Conservation (phyloP, 345 rosid genomes). For the Capsella bursapastoris region DNA sequence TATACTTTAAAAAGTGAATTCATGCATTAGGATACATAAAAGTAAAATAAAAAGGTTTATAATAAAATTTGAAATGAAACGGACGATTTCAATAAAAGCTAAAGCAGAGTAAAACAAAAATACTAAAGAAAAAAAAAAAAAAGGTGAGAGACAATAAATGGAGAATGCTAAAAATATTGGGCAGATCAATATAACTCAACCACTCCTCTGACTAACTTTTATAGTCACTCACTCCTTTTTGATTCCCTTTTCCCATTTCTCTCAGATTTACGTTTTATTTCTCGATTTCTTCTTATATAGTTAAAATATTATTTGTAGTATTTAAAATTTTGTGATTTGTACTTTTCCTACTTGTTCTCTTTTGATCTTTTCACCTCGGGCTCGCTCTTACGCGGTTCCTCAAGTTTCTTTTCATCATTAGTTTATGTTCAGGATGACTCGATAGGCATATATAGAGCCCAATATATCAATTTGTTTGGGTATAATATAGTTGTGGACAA, state of each 20-base stretch:
- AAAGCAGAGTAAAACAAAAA: not conserved
- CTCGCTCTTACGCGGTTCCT: slow-evolving; percentile 39
- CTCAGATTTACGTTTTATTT: slow-evolving; percentile 29
- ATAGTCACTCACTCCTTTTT: slow-evolving; percentile 50
- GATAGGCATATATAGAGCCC: not conserved
- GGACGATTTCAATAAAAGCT: slow-evolving; percentile 28
- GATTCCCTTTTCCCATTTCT: slow-evolving; percentile 61
- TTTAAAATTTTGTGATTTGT: slow-evolving; percentile 17
- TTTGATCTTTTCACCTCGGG: slow-evolving; percentile 16
- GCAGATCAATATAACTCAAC: slow-evolving; percentile 82
- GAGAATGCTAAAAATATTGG: slow-evolving; percentile 51
- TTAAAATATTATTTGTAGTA: no score
- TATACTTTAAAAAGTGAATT: no score
- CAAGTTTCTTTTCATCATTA: slow-evolving; percentile 19
- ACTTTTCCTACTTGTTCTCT: slow-evolving; percentile 34
- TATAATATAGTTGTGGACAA: not conserved
- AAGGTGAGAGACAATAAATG: slow-evolving; percentile 48
- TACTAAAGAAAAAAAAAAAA: not conserved
- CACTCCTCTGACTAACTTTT: slow-evolving; percentile 83
- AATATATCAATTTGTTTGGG: slow-evolving; percentile 24
- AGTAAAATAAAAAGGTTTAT: no score
- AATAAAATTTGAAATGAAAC: slow-evolving; percentile 9
- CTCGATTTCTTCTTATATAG: slow-evolving; percentile 36
- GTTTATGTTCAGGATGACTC: slow-evolving; percentile 24
- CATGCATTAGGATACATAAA: no score